phyloP scores from a whole-genome alignment of 352 stramenopile species.

The Phytophthora nicotianae region DNA sequence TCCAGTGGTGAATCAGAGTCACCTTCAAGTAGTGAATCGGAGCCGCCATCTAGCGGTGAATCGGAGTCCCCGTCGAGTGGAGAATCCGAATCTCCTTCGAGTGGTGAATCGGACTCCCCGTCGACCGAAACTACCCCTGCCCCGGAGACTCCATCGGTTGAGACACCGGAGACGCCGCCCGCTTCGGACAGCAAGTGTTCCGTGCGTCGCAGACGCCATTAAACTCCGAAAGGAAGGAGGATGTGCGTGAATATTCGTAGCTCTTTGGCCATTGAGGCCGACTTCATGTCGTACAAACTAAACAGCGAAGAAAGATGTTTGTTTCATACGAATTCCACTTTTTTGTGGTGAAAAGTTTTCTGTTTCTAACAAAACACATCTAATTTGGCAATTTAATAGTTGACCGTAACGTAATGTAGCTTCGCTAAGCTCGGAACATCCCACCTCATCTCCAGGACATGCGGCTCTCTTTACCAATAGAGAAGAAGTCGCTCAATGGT shows the following conservation, averaged over 20 bases:
- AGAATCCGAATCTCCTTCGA: constrained; percentile 11
- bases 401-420: too few species aligned
- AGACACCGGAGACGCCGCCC: constrained; percentile 11
- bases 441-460: neutral
- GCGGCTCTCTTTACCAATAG: neutral
- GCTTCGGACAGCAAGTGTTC: constrained; percentile 24
- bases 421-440: neutral
- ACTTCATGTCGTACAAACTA: constrained; percentile 15
- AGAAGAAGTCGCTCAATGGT: neutral
- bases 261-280: constrained; percentile 3
- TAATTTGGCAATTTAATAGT: too few species aligned
- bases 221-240: constrained; percentile 11
- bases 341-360: too few species aligned
- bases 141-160: constrained; percentile 18
- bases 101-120: constrained; percentile 10
- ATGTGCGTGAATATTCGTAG: constrained; percentile 16
- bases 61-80: constrained; percentile 16
- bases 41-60: constrained; percentile 5
- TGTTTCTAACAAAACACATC: too few species aligned
- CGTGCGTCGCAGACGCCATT: constrained; percentile 21
- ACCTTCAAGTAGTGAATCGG: constrained; percentile 8
- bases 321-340: constrained; percentile 2
- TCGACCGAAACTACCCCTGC: constrained; percentile 11
- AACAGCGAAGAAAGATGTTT: constrained; percentile 18
- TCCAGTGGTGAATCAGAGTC: constrained; percentile 9